phyloP scores from a whole-genome alignment of 2,329 filamentous ascomycete species.

The Helicocarpus griseus region DNA sequence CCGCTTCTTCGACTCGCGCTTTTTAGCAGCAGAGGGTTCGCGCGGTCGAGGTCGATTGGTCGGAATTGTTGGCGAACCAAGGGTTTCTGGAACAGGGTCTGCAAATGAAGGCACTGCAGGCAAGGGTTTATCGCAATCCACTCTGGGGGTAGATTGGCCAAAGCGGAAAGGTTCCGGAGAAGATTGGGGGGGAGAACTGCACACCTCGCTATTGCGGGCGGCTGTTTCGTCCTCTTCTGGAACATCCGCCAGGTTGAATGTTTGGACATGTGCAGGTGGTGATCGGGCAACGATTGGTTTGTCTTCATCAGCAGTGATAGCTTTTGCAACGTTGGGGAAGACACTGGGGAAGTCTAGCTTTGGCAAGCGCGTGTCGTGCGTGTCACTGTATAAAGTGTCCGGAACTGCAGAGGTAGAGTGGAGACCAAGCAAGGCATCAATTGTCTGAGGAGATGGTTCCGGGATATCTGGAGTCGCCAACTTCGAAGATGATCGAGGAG shows the following conservation, averaged over 20 bases:
- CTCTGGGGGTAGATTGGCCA: neutral
- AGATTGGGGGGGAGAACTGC: constrained; percentile 14
- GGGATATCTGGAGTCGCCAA: constrained; percentile 19
- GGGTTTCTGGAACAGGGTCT: constrained; percentile 22
- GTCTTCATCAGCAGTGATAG: constrained; percentile 34
- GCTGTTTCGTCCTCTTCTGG: constrained; percentile 37
- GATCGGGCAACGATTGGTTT: constrained; percentile 29
- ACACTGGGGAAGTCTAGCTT: constrained; percentile 20
- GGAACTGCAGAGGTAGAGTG: constrained; percentile 21
- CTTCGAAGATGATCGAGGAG: constrained; percentile 30
- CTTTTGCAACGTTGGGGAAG: constrained; percentile 25
- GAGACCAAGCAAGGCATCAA: constrained; percentile 31
- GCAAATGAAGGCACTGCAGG: neutral
- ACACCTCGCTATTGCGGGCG: constrained; percentile 23
- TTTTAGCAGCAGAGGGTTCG: constrained; percentile 11
- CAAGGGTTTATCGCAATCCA: constrained; percentile 1
- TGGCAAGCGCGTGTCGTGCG: constrained; percentile 13
- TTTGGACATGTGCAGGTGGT: constrained; percentile 30
- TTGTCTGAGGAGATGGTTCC: constrained; percentile 30
- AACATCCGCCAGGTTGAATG: constrained; percentile 35
- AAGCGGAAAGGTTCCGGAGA: constrained; percentile 12
- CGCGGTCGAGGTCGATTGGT: constrained; percentile 8
- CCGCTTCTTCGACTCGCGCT: constrained; percentile 1
- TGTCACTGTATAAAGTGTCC: constrained; percentile 21
- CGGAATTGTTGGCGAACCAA: constrained; percentile 33